phyloP scores from a whole-genome alignment of 306 rosid genomes.

The Medicago truncatula region DNA sequence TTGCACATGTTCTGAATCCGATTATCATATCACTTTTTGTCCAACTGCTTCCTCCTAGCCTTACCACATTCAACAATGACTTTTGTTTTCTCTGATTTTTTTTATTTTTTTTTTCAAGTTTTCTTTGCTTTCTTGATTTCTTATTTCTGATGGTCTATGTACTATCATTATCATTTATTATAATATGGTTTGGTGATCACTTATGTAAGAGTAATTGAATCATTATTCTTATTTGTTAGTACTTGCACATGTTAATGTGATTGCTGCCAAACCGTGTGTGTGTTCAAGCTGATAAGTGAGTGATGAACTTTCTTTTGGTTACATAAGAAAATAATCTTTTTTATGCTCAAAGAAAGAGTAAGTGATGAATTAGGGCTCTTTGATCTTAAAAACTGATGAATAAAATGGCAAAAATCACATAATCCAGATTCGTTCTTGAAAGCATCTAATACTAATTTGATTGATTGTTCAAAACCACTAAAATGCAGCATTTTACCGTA shows the following conservation, averaged over 20 bases:
- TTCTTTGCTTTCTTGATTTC: neutral
- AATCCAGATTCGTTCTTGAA: neutral
- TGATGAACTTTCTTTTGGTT: no score
- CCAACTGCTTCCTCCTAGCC: constrained; percentile 44
- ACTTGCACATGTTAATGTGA: neutral
- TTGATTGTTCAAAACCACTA: no score
- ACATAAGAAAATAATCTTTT: no score
- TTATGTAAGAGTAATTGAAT: neutral
- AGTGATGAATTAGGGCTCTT: neutral
- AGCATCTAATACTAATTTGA: no score
- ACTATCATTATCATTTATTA: neutral
- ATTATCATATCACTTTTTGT: constrained; percentile 76
- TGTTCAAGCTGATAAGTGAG: no score
- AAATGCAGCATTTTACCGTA: no score
- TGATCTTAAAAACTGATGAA: no score
- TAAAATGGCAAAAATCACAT: no score
- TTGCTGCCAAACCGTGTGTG: neutral
- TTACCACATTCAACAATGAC: neutral
- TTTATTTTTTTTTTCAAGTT: neutral
- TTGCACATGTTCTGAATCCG: constrained; percentile 74
- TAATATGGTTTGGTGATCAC: neutral
- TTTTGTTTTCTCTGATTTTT: neutral
- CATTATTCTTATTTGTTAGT: neutral
- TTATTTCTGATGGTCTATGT: neutral
- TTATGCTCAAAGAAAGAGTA: neutral